Evolutionary conservation across 139 green algal genomes (phyloP), one percentile per base, ranked within the genome.

Genomic region (Pseudopediastrum boryanum): DNA sequence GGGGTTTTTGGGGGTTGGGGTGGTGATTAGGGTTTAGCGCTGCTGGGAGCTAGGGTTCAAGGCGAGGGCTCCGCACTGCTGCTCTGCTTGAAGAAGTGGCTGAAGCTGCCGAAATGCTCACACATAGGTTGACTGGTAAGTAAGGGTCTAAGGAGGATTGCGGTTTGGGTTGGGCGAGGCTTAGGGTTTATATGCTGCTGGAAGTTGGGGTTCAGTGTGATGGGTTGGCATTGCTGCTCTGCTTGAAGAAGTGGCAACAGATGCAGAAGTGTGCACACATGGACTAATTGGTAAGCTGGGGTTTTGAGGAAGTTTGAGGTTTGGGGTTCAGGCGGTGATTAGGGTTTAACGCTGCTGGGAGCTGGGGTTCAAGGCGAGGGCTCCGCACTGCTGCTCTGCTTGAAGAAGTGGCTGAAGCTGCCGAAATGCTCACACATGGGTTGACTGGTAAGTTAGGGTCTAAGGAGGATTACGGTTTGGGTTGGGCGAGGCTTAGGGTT

Each of bases 381-480:
- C n/a, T n/a, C n/a, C n/a, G n/a, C n/a, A 27, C 54, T 64, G 10
- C 54, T 25, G 10, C 54, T 8, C 7, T 8, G 7, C n/a, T 12
- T 64, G 19, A 58, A 58, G 16, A 16, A 58, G 48, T 58, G 54
- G 54, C 12, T 65, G 59, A 31, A n/a, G 65, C 67, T n/a, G 66
- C 77, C 12, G 77, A 83, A 31, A 77, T 70, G 54, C 67, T 83
- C 10, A 83, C 77, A 27, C 67, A 83, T 43, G 77, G 77, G 12
- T 56, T 83, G 67, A 27, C 4, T 27, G 62, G 33, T 50, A 38
- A 5, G 62, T 70, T 50, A 3, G 48, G 38, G 4, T 33, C 21
- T 54, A 4, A 6, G 19, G 38, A n/a, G n/a, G n/a, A n/a, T n/a
- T n/a, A 8, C 23, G 52, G 19, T 38, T 10, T 38, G 16, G 38